Conservation (phyloP, 306 rosid genomes). For the Dicorynia guianensis region DNA sequence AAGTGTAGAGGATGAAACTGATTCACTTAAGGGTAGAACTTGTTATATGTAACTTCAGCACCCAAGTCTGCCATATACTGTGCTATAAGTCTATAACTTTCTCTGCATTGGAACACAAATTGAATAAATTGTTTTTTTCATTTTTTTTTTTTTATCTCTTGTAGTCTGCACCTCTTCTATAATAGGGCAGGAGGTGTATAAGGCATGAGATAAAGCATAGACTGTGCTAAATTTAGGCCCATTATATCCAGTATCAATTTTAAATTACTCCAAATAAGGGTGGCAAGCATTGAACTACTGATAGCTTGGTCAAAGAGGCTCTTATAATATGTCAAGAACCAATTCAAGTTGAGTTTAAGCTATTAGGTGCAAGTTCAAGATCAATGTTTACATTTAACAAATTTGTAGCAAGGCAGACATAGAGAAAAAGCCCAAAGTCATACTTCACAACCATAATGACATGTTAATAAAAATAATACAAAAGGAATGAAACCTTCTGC, state of each 20-base stretch:
- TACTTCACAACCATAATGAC: neutral
- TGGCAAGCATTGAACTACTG: too few relatives aligned
- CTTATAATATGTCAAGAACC: too few relatives aligned
- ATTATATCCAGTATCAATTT: too few relatives aligned
- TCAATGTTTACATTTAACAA: neutral
- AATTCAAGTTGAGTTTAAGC: too few relatives aligned
- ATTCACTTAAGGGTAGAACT: constrained; percentile 64
- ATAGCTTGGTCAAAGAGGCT: too few relatives aligned
- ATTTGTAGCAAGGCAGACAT: neutral
- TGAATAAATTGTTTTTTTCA: neutral
- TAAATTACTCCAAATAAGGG: too few relatives aligned
- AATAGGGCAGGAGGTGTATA: neutral
- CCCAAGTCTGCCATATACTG: constrained; percentile 74
- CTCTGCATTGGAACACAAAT: constrained; percentile 55
- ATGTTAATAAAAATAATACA: neutral
- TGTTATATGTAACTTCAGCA: constrained; percentile 84
- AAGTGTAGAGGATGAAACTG: constrained; percentile 81
- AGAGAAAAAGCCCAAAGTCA: neutral
- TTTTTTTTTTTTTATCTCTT: constrained; percentile 33
- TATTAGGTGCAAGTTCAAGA: too few relatives aligned
- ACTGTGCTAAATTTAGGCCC: too few relatives aligned
- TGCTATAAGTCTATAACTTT: constrained; percentile 69
- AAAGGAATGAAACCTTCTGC: neutral
- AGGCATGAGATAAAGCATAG: neutral
- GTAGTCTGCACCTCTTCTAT: neutral